A percentile compares a stretch with the other conserved stretches of the same genome.
Evolutionary conservation across 1,284 basidiomycete species (phyloP).

Genomic region (Sporisorium sorghi): DNA sequence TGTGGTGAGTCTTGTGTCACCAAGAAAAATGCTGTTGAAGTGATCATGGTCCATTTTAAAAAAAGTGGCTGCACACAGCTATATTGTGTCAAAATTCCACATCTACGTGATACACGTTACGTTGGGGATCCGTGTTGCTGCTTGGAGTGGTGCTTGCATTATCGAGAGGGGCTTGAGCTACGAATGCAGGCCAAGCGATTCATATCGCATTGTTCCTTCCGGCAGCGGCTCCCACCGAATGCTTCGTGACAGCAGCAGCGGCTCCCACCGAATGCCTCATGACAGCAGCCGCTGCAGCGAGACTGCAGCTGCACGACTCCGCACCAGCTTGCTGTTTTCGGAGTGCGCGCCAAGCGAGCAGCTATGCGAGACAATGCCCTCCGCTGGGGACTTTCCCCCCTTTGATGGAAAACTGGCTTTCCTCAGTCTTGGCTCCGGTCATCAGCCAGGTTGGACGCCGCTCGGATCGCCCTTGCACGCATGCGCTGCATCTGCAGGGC

Average conservation of each 20-base stretch:
- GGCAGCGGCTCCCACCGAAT: not conserved
- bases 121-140: not conserved
- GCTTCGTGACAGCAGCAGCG: not conserved
- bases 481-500: not conserved
- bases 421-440: not conserved
- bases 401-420: no score
- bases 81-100: no score
- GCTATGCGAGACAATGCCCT: conserved; percentile 13
- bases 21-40: no score
- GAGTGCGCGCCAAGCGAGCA: conserved; percentile 22
- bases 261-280: not conserved
- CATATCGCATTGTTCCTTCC: no score
- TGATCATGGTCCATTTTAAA: no score
- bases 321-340: not conserved
- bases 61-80: no score
- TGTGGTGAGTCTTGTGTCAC: no score
- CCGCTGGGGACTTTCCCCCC: no score
- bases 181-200: not conserved
- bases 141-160: not conserved
- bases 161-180: not conserved
- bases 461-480: conserved; percentile 2
- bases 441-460: not conserved
- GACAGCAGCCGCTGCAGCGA: conserved; percentile 8
- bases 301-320: not conserved
- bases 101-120: no score